A percentile compares a stretch with the other conserved stretches of the same genome.
phyloP scores from a whole-genome alignment of 108 stramenopile species.

The Discostella stelligeroides region DNA sequence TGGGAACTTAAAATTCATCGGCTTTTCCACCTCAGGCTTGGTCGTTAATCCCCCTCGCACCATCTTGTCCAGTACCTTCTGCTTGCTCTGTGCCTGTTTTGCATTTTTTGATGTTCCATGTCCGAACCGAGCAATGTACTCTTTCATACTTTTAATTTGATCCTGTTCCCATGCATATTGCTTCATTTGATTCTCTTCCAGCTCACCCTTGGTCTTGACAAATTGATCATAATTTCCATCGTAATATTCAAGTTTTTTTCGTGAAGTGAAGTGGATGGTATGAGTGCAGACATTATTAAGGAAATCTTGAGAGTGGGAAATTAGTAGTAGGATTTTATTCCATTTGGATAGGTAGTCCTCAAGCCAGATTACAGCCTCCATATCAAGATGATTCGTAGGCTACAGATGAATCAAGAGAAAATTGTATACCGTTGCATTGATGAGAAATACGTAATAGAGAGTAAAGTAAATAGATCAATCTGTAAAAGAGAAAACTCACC shows the following conservation, averaged over 20 bases:
- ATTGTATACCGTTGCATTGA: too few relatives aligned
- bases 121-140: conserved; percentile 98
- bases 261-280: conserved; percentile 91
- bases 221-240: conserved; percentile 98
- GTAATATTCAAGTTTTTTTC: conserved; percentile 87
- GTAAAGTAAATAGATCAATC: too few relatives aligned
- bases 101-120: conserved; percentile 98
- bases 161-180: conserved; percentile 99
- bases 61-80: conserved; percentile 94
- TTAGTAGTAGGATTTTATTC: conserved; percentile 89
- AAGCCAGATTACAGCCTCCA: conserved; percentile 98
- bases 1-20: conserved; percentile 92
- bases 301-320: conserved; percentile 93
- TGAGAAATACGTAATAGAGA: too few relatives aligned
- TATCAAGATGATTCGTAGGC: conserved; percentile 57
- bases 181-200: conserved; percentile 95
- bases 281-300: conserved; percentile 97
- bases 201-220: conserved; percentile 91
- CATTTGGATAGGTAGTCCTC: conserved; percentile 94
- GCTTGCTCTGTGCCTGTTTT: conserved; percentile 91
- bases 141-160: conserved; percentile 96
- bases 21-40: conserved; percentile 95
- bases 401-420: too few relatives aligned
- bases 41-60: conserved; percentile 92
- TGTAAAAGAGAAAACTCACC: too few relatives aligned